Conservation (phyloP, 1,284 basidiomycete genomes). For the Porodaedalea pini region DNA sequence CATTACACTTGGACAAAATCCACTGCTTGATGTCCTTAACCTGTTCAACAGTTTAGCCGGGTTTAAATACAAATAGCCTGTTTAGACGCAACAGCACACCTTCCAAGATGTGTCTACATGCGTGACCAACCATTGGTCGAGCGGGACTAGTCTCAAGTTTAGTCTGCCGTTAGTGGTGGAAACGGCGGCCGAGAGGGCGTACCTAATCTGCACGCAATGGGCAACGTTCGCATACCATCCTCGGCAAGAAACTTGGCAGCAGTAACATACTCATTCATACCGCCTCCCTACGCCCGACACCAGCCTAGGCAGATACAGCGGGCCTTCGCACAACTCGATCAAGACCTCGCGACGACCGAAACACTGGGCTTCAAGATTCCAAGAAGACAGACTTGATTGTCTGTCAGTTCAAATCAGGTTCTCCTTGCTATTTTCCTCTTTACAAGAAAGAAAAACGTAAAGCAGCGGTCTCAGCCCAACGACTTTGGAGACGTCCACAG, state of each 20-base stretch:
- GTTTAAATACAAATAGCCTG: neutral
- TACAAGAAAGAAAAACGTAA: too few species aligned
- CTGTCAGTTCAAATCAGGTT: neutral
- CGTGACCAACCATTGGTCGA: constrained; percentile 70
- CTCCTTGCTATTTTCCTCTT: neutral
- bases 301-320: neutral
- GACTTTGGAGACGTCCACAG: neutral
- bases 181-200: neutral
- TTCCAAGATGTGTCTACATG: constrained; percentile 56
- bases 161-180: neutral
- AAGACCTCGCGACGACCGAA: neutral
- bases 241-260: constrained; percentile 13
- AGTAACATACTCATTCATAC: constrained; percentile 12
- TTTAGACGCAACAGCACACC: constrained; percentile 4
- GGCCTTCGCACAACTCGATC: neutral
- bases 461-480: neutral
- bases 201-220: constrained; percentile 20
- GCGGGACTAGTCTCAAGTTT: constrained; percentile 43
- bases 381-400: neutral
- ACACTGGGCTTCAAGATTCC: neutral
- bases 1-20: constrained; percentile 54
- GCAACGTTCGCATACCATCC: constrained; percentile 11
- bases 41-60: constrained; percentile 1
- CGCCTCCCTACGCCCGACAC: neutral
- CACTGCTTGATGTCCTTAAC: constrained; percentile 58